These are phyloP conservation scores for Populus trichocarpa DNA, from an alignment of 441 rosid species.

Conservation along the genomic window DNA sequence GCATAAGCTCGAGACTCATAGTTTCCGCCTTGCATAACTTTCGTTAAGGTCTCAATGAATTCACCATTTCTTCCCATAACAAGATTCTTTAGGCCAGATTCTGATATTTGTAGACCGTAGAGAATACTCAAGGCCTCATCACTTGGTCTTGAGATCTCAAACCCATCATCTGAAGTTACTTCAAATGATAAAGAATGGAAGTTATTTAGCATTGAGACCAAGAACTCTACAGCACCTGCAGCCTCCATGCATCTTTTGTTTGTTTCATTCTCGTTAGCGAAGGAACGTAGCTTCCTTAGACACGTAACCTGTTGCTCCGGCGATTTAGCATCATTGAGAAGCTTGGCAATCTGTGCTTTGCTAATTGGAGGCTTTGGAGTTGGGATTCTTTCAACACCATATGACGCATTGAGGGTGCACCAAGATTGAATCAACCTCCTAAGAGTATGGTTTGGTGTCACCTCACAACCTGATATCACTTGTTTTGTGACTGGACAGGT, in stretches of 20 bases:
- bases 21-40: slow-evolving; percentile 52
- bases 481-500: slow-evolving; percentile 74
- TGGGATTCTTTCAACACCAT: slow-evolving; percentile 73
- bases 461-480: slow-evolving; percentile 41
- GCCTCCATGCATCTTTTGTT: slow-evolving; percentile 70
- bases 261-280: slow-evolving; percentile 46
- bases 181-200: slow-evolving; percentile 17
- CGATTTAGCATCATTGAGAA: slow-evolving; percentile 48
- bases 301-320: slow-evolving; percentile 46
- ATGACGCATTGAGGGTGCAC: slow-evolving; percentile 79
- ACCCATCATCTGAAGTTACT: slow-evolving; percentile 18
- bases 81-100: slow-evolving; percentile 52
- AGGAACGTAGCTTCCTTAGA: slow-evolving; percentile 46
- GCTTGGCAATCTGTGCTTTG: slow-evolving; percentile 53
- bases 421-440: slow-evolving; percentile 79
- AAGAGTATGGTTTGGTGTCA: slow-evolving; percentile 84
- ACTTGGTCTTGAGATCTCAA: slow-evolving; percentile 29
- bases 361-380: slow-evolving; percentile 67
- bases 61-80: slow-evolving; percentile 36
- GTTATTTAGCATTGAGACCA: slow-evolving; percentile 41
- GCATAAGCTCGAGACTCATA: slow-evolving; percentile 79
- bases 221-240: slow-evolving; percentile 64
- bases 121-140: slow-evolving; percentile 67
- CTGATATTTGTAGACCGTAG: slow-evolving; percentile 53
- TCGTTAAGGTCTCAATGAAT: slow-evolving; percentile 46